phyloP scores from a whole-genome alignment of 2,329 filamentous ascomycete genomes.

The Fusarium sp. region DNA sequence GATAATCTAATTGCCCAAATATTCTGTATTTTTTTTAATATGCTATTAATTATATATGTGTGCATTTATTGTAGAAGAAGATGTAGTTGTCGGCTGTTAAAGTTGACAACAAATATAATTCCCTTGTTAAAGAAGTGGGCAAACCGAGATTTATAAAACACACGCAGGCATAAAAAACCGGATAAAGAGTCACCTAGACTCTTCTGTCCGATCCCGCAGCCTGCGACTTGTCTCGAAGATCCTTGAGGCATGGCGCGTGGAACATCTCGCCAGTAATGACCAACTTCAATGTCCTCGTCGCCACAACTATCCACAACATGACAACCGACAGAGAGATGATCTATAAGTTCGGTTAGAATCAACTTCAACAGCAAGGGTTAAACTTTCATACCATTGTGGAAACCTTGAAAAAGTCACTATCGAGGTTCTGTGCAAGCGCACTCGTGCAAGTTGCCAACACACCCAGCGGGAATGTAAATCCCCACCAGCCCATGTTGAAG shows the following conservation, averaged over 20 bases:
- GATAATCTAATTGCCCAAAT: not conserved
- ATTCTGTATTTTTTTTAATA: not conserved
- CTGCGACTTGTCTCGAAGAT: slow-evolving; percentile 49
- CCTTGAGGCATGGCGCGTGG: slow-evolving; percentile 57
- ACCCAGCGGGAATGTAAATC: slow-evolving; percentile 60
- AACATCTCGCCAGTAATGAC: slow-evolving; percentile 57
- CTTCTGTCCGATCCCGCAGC: slow-evolving; percentile 41
- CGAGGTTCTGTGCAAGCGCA: slow-evolving; percentile 54
- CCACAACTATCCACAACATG: slow-evolving; percentile 57
- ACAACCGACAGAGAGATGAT: slow-evolving; percentile 56
- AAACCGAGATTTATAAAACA: not conserved
- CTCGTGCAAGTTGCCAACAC: slow-evolving; percentile 57
- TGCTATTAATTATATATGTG: not conserved
- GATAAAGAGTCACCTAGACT: slow-evolving; percentile 33
- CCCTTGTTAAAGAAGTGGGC: not conserved
- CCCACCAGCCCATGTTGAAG: slow-evolving; percentile 63
- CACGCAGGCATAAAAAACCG: not conserved
- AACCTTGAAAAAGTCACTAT: slow-evolving; percentile 58
- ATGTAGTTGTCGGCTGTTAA: not conserved
- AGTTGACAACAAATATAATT: not conserved
- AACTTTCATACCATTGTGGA: slow-evolving; percentile 49
- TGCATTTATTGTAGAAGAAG: not conserved
- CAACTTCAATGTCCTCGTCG: slow-evolving; percentile 51
- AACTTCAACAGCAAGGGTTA: not conserved
- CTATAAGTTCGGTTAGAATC: slow-evolving; percentile 38